Percentiles rank a stretch among this genome's conserved stretches.
Conservation (phyloP, 23 red algal genomes). For the Gracilaria vermiculophylla region DNA sequence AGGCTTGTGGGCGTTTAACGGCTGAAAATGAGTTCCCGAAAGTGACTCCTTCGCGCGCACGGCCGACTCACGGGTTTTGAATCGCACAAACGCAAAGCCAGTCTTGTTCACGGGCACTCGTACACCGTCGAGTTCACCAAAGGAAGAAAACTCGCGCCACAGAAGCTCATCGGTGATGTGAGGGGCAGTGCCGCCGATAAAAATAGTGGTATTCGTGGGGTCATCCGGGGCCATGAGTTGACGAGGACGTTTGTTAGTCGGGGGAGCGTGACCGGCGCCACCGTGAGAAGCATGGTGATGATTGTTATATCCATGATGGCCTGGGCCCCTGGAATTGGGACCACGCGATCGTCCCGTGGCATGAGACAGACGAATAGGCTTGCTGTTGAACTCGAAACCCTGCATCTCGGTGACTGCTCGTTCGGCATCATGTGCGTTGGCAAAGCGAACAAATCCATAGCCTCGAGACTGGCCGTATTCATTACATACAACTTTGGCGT, state of each 20-base stretch:
- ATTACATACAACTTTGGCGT: conserved; percentile 87
- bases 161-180: conserved; percentile 64
- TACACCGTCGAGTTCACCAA: conserved; percentile 70
- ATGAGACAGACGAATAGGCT: conserved; percentile 70
- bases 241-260: conserved; percentile 63
- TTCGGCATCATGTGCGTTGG: conserved; percentile 59
- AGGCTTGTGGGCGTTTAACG: conserved; percentile 61
- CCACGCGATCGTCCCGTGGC: conserved; percentile 38
- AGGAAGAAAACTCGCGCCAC: conserved; percentile 70
- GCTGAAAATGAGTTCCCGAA: conserved; percentile 55
- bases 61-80: conserved; percentile 57
- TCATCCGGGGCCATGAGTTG: conserved; percentile 69
- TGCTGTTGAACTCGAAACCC: conserved; percentile 68
- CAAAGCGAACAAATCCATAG: conserved; percentile 78
- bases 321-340: conserved; percentile 1
- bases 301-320: conserved; percentile 21
- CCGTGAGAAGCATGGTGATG: background rate
- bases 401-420: conserved; percentile 74
- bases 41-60: conserved; percentile 55
- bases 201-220: conserved; percentile 66
- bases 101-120: conserved; percentile 77
- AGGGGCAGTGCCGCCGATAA: conserved; percentile 62
- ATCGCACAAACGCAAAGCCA: conserved; percentile 72
- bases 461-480: conserved; percentile 74
- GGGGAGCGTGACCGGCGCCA: conserved; percentile 28